Conservation (phyloP, 768 basidiomycete species). For the Trametopsis cervina region DNA sequence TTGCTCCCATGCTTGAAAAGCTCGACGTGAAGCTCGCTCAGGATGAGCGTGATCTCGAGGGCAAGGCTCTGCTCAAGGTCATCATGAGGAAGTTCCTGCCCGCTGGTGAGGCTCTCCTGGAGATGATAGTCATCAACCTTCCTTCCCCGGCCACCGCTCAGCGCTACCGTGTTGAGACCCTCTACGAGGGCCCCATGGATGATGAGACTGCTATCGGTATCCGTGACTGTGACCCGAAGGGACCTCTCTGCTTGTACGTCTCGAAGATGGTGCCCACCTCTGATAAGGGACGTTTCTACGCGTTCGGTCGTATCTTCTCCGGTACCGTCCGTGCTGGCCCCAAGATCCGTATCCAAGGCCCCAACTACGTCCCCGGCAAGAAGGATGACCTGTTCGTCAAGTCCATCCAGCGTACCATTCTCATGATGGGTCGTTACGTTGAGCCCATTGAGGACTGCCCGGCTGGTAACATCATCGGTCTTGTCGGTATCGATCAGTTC, state of each 20-base stretch:
- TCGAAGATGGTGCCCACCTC: slow-evolving; percentile 99
- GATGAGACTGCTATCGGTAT: slow-evolving; percentile 99
- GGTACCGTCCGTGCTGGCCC: slow-evolving; percentile 96
- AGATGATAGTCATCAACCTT: slow-evolving; percentile 99
- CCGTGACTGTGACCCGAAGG: slow-evolving; percentile 95
- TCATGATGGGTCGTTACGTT: slow-evolving; percentile 99
- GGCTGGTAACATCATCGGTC: slow-evolving; percentile 96
- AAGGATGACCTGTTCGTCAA: slow-evolving; percentile 98
- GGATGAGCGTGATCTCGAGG: slow-evolving; percentile 91
- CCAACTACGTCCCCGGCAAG: slow-evolving; percentile 97
- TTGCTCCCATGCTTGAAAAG: slow-evolving; percentile 84
- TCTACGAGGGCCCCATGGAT: slow-evolving; percentile 99
- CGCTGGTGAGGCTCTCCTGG: slow-evolving; percentile 95
- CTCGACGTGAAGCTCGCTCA: slow-evolving; percentile 85
- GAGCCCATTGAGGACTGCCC: slow-evolving; percentile 99
- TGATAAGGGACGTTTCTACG: slow-evolving; percentile 99
- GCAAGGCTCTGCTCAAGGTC: slow-evolving; percentile 93
- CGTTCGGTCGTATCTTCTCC: slow-evolving; percentile 99
- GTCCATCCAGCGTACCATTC: slow-evolving; percentile 95
- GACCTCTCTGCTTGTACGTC: slow-evolving; percentile 94
- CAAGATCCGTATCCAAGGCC: slow-evolving; percentile 98
- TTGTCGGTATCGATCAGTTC: slow-evolving; percentile 99
- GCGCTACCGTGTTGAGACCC: slow-evolving; percentile 97
- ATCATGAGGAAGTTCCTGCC: slow-evolving; percentile 99
- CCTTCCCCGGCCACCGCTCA: slow-evolving; percentile 97